Percentiles rank a stretch among this genome's conserved stretches.
Evolutionary conservation across 1,139 yeast species (phyloP).

Genomic region (Magnusiomyces ingens): DNA sequence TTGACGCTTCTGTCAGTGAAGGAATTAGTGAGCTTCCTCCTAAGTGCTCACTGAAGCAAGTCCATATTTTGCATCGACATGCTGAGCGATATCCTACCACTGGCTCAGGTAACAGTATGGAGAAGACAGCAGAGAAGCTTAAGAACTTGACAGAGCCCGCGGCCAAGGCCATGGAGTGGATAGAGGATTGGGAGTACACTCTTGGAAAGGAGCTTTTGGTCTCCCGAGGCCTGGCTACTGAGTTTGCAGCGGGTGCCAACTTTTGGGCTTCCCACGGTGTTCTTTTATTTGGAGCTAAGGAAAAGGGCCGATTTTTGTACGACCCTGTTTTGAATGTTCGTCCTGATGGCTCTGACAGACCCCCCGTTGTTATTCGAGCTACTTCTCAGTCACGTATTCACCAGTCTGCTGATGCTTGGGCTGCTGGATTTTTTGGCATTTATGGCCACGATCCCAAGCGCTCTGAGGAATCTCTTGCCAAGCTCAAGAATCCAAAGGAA

Average conservation of each 20-base stretch:
- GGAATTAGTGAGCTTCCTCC: slow-evolving; percentile 29
- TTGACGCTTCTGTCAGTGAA: slow-evolving; percentile 21
- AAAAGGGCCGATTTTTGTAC: slow-evolving; percentile 22
- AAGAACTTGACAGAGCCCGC: slow-evolving; percentile 28
- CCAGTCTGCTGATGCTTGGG: slow-evolving; percentile 40
- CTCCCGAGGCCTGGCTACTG: slow-evolving; percentile 36
- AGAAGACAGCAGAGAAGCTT: slow-evolving; percentile 28
- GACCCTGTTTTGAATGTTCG: slow-evolving; percentile 26
- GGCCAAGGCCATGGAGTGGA: slow-evolving; percentile 27
- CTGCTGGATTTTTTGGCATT: slow-evolving; percentile 40
- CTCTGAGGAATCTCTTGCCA: slow-evolving; percentile 10
- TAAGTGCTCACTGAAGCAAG: slow-evolving; percentile 31
- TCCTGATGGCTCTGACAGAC: slow-evolving; percentile 32
- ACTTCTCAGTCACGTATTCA: slow-evolving; percentile 37
- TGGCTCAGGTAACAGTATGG: slow-evolving; percentile 25
- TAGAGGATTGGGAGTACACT: slow-evolving; percentile 32
- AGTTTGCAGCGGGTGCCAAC: slow-evolving; percentile 34
- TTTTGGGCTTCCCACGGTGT: slow-evolving; percentile 40
- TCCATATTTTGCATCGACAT: slow-evolving; percentile 39
- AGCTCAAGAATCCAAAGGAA: slow-evolving; percentile 8
- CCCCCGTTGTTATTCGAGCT: slow-evolving; percentile 33
- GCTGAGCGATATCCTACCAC: slow-evolving; percentile 39
- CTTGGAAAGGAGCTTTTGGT: slow-evolving; percentile 34
- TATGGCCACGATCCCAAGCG: slow-evolving; percentile 29
- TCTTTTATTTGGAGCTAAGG: slow-evolving; percentile 30